Conservation (phyloP, 1,284 basidiomycete species). For the Tylopilus sp. region DNA sequence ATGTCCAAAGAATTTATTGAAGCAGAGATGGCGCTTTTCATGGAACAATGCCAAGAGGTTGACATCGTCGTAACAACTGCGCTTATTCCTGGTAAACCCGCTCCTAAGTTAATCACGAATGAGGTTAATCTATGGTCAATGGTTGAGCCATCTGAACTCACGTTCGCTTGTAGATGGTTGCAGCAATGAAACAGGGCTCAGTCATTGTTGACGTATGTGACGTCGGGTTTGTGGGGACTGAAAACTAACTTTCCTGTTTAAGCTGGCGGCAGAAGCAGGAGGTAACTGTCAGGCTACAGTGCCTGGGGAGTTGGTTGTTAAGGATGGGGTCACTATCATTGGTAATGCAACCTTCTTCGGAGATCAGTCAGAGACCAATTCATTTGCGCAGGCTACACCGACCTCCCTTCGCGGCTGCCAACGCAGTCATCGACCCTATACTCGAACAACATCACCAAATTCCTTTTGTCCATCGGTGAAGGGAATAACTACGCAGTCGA, state of each 20-base stretch:
- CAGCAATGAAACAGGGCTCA: conserved; percentile 84
- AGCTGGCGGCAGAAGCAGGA: conserved; percentile 75
- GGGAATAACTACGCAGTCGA: conserved; percentile 63
- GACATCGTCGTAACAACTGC: conserved; percentile 86
- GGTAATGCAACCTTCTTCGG: conserved; percentile 40
- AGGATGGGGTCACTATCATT: conserved; percentile 75
- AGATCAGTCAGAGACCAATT: conserved; percentile 8
- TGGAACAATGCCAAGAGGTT: conserved; percentile 81
- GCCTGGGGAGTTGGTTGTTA: conserved; percentile 65
- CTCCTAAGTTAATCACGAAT: conserved; percentile 76
- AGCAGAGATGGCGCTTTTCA: conserved; percentile 84
- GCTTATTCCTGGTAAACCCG: conserved; percentile 78
- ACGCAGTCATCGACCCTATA: conserved; percentile 85
- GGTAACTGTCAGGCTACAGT: conserved; percentile 80
- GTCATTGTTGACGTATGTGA: conserved; percentile 66
- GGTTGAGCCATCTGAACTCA: conserved; percentile 9
- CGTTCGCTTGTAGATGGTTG: conserved; percentile 54
- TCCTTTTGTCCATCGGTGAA: conserved; percentile 73
- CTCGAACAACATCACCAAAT: conserved; percentile 87
- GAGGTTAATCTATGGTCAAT: conserved; percentile 38
- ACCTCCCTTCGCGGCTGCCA: conserved; percentile 77
- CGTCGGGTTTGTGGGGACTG: background rate
- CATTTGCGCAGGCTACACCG: conserved; percentile 59
- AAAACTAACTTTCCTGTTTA: conserved; percentile 17
- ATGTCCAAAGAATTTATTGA: conserved; percentile 89